These are phyloP conservation scores for Castanea sativa DNA, from an alignment of 306 rosid genomes.

Conservation along the genomic window DNA sequence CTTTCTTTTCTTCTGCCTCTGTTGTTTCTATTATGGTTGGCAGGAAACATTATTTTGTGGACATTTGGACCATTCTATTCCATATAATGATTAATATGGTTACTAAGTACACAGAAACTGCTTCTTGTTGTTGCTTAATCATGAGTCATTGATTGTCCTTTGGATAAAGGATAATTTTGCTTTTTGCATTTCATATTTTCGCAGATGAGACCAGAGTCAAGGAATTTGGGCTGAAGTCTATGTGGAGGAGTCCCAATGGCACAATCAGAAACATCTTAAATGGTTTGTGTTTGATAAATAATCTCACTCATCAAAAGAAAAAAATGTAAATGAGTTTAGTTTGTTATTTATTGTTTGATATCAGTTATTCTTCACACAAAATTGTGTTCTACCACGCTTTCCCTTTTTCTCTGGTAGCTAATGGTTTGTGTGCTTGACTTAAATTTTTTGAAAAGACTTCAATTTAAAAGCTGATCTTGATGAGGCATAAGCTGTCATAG, in stretches of 20 bases:
- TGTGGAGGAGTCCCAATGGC: constrained; percentile 99
- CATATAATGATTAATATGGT: not conserved
- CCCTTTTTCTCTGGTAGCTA: not conserved
- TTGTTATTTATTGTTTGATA: constrained; percentile 8
- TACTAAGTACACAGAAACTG: constrained; percentile 11
- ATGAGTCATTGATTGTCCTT: not conserved
- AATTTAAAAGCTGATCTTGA: not conserved
- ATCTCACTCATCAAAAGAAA: not conserved
- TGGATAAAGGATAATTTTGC: not conserved
- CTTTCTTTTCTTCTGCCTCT: constrained; percentile 11
- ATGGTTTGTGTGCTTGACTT: not conserved
- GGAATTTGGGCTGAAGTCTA: constrained; percentile 90
- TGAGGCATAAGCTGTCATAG: not conserved
- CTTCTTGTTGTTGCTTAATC: constrained; percentile 7
- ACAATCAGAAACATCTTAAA: constrained; percentile 89
- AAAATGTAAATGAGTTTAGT: constrained; percentile 12
- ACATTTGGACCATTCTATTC: not conserved
- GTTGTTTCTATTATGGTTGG: not conserved
- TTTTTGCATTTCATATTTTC: constrained; percentile 22
- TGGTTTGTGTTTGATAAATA: constrained; percentile 47
- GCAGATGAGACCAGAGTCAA: constrained; percentile 92
- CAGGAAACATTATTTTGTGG: not conserved
- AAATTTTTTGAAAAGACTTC: not conserved
- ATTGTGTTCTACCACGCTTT: not conserved
- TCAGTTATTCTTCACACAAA: not conserved